Conservation (phyloP, 2,329 filamentous ascomycete species). For the Sordariomycetes sp. region DNA sequence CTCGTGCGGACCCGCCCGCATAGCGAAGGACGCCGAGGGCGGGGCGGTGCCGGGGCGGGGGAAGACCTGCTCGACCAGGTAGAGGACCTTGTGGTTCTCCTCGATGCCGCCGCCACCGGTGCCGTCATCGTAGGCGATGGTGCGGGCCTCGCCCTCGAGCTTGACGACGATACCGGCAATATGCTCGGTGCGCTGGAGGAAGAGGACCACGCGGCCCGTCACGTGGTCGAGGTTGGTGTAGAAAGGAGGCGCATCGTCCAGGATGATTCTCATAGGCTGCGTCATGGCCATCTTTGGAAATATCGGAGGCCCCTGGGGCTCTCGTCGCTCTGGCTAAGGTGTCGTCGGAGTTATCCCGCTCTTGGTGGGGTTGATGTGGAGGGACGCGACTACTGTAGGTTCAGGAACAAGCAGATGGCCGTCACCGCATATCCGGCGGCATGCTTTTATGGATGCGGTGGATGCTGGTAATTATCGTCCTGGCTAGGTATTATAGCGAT, state of each 20-base stretch:
- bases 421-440: not conserved
- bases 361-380: not conserved
- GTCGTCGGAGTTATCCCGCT: not conserved
- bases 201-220: slow-evolving; percentile 44
- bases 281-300: slow-evolving; percentile 37
- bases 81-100: slow-evolving; percentile 62
- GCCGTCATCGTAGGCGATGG: slow-evolving; percentile 23
- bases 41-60: slow-evolving; percentile 37
- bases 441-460: not conserved
- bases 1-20: slow-evolving; percentile 57
- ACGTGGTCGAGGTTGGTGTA: slow-evolving; percentile 72
- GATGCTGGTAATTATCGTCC: not conserved
- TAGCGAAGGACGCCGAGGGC: slow-evolving; percentile 32
- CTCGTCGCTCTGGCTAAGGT: not conserved
- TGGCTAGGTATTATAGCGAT: not conserved
- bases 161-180: slow-evolving; percentile 68
- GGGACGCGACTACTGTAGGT: not conserved
- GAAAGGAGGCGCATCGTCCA: slow-evolving; percentile 55
- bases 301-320: not conserved
- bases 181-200: slow-evolving; percentile 51
- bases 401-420: not conserved
- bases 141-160: slow-evolving; percentile 67
- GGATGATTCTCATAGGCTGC: slow-evolving; percentile 37
- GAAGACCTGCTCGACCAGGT: slow-evolving; percentile 61
- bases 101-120: slow-evolving; percentile 17